Evolutionary conservation across 129 eudicot species (phyloP), one percentile per base, ranked within the genome.

Genomic region (Ambrosia trifida): DNA sequence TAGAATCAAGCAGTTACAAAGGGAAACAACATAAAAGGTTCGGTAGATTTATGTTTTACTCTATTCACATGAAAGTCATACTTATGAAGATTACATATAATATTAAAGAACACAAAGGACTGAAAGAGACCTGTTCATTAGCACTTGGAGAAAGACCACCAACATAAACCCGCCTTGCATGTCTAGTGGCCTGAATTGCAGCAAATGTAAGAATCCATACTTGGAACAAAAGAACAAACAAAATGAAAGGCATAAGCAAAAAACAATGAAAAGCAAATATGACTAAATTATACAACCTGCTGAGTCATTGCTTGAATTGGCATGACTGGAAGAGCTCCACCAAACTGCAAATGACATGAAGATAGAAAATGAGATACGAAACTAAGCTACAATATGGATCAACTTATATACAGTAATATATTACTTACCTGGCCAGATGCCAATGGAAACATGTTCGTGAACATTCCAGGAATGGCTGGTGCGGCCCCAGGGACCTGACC

Each of bases 241-340:
- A 32, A 18, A 18, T 3, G 11, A 10, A 54, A 5, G 30, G 18
- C 65, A 31, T 13, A 62, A 4, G 11, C 32, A 79, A 35, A 58
- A 41, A 41, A 43, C 11, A 16, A 4, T 51, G 3, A 51, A 61
- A 12, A 1, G 0, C 2, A 0, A 59, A 30, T 30, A 49, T 31
- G 33, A 53, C 49, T 33, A 60, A 44, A 31, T 40, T 41, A 33
- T 66, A 76, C 44, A 82, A 94, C 98, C 97, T 95, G 99, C 76
- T 95, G 99, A 78, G 99, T 95, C 99, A 95, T 95, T 14, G 99
- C 97, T 68, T 95, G 99, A 62, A 90, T 83, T 31, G 99, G 99
- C 99, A 95, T 90, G 67, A 95, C 80, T 56, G 99, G 99, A 66
- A 90, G 89, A 69, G 86, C 84, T 69, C 88, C 94, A 68, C 88